A percentile compares a stretch with the other conserved stretches of the same genome.
These are phyloP conservation scores for Kernera saxatilis DNA, from an alignment of 345 rosid species.

Conservation along the genomic window DNA sequence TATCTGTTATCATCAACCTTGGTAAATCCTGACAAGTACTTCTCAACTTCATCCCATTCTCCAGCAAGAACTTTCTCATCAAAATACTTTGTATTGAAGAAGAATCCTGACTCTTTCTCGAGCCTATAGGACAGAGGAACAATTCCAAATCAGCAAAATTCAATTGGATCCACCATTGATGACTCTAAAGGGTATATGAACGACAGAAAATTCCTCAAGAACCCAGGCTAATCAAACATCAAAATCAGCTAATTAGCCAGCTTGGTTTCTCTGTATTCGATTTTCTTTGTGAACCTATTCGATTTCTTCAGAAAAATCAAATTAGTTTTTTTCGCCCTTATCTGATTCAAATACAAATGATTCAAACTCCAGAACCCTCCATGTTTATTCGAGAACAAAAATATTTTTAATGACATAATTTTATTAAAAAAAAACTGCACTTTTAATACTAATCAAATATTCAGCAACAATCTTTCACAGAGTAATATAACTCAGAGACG, in stretches of 20 bases:
- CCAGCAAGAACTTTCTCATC: slow-evolving; percentile 75
- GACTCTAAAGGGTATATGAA: neutral
- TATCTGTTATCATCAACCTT: slow-evolving; percentile 81
- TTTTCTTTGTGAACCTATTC: neutral
- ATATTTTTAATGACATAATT: neutral
- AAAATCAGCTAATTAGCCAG: neutral
- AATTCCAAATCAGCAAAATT: neutral
- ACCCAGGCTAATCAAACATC: neutral
- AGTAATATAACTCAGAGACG: neutral
- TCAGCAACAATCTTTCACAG: neutral
- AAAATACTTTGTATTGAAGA: slow-evolving; percentile 73
- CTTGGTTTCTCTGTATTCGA: neutral
- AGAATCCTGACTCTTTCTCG: slow-evolving; percentile 81
- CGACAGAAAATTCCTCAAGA: neutral
- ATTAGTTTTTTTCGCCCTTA: neutral
- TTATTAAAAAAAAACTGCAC: neutral
- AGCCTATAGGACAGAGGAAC: slow-evolving; percentile 33
- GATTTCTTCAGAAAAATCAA: neutral
- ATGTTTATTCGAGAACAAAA: neutral
- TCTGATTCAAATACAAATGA: neutral
- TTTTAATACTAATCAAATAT: neutral
- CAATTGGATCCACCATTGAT: neutral
- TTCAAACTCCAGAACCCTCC: neutral
- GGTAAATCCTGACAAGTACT: slow-evolving; percentile 70
- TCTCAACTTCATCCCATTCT: slow-evolving; percentile 88